phyloP scores from a whole-genome alignment of 2,329 filamentous ascomycete species.

The Botryotinia convoluta region DNA sequence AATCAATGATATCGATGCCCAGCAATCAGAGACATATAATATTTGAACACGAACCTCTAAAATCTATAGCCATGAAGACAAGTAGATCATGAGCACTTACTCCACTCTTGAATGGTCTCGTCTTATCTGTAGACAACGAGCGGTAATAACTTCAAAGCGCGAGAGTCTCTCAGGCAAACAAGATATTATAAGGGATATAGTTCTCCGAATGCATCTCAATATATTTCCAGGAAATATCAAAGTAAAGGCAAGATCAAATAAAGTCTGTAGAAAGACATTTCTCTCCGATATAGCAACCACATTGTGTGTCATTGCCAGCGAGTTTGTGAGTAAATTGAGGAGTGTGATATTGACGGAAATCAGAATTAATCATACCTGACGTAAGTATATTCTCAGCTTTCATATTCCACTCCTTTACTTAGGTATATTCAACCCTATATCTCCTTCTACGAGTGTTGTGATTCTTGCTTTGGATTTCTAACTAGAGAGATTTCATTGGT shows the following conservation, averaged over 20 bases:
- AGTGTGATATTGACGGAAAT: not conserved
- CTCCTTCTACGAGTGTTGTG: not conserved
- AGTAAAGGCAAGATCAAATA: not conserved
- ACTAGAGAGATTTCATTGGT: slow-evolving; percentile 12
- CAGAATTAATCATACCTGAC: not conserved
- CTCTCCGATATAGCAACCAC: not conserved
- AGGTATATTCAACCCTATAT: not conserved
- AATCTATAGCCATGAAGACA: not conserved
- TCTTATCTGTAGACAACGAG: not conserved
- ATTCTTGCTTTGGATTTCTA: not conserved
- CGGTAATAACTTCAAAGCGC: not conserved
- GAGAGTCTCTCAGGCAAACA: not conserved
- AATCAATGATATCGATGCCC: not conserved
- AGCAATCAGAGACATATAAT: not conserved
- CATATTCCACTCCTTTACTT: not conserved
- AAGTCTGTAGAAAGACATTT: not conserved
- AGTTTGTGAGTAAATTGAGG: not conserved
- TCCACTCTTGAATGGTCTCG: not conserved
- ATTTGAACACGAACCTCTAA: not conserved
- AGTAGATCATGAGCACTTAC: not conserved
- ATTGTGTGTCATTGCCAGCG: not conserved
- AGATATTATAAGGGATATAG: not conserved
- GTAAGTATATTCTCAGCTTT: not conserved
- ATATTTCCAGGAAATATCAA: not conserved
- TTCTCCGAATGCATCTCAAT: not conserved